A percentile compares a stretch with the other conserved stretches of the same genome.
phyloP scores from a whole-genome alignment of 148 eudicot species.

The Pharnaceum exiguum region DNA sequence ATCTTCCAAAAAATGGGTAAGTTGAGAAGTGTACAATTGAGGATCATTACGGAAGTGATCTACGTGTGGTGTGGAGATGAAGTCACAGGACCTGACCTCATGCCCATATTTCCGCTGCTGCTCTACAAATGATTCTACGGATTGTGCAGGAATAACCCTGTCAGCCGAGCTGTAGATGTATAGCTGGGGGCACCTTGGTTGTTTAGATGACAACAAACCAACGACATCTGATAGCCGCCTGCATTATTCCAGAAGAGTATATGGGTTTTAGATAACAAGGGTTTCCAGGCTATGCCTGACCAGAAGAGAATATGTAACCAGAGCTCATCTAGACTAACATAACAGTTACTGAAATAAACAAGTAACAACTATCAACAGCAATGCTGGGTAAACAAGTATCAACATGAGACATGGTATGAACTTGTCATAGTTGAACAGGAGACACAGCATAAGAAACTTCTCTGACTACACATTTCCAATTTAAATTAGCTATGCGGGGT shows the following conservation, averaged over 20 bases:
- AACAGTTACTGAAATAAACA: too few species aligned
- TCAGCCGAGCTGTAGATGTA: constrained; percentile 95
- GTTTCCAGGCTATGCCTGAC: too few species aligned
- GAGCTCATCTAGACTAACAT: too few species aligned
- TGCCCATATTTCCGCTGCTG: constrained; percentile 69
- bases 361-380: too few species aligned
- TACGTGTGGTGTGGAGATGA: constrained; percentile 87
- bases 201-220: constrained; percentile 55
- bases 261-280: background rate
- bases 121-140: constrained; percentile 79
- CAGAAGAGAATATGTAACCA: too few species aligned
- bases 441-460: too few species aligned
- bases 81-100: constrained; percentile 86
- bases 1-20: constrained; percentile 75
- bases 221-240: constrained; percentile 91
- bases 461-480: too few species aligned
- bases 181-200: constrained; percentile 88
- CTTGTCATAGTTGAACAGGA: too few species aligned
- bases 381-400: too few species aligned
- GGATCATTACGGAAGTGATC: constrained; percentile 96
- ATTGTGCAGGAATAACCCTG: constrained; percentile 73
- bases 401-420: too few species aligned
- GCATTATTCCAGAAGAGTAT: constrained; percentile 13
- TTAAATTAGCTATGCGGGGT: too few species aligned
- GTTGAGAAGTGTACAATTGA: constrained; percentile 73